These are phyloP conservation scores for Yueomyces sp. DNA, from an alignment of 1,139 yeast species.

Conservation along the genomic window DNA sequence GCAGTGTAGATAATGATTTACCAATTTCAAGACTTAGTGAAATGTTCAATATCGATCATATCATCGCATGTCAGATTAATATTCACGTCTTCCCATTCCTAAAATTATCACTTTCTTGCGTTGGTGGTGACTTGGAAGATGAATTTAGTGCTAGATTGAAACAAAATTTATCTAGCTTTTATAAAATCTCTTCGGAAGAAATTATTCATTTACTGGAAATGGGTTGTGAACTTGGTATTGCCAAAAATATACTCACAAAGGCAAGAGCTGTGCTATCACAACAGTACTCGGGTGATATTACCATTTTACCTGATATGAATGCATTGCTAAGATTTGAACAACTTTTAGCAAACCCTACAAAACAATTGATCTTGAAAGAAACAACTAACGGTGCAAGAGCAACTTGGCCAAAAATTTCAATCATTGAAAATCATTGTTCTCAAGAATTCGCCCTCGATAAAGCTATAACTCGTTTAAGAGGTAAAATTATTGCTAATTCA, in stretches of 20 bases:
- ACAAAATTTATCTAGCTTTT: slow-evolving; percentile 40
- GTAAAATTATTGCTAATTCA: slow-evolving; percentile 41
- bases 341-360: slow-evolving; percentile 68
- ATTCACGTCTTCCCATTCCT: slow-evolving; percentile 91
- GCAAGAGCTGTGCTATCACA: slow-evolving; percentile 68
- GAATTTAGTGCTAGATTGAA: slow-evolving; percentile 46
- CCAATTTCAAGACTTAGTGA: slow-evolving; percentile 86
- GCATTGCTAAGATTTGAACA: slow-evolving; percentile 44
- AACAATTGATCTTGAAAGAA: slow-evolving; percentile 58
- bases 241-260: slow-evolving; percentile 60
- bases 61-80: slow-evolving; percentile 92
- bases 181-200: slow-evolving; percentile 56
- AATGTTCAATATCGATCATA: slow-evolving; percentile 93
- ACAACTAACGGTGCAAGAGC: slow-evolving; percentile 78
- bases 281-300: slow-evolving; percentile 84
- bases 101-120: slow-evolving; percentile 49
- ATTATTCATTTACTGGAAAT: slow-evolving; percentile 66
- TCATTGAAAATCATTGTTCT: slow-evolving; percentile 78
- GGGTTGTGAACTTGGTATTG: slow-evolving; percentile 61
- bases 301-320: slow-evolving; percentile 69
- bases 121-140: slow-evolving; percentile 59
- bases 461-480: slow-evolving; percentile 56
- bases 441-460: slow-evolving; percentile 79
- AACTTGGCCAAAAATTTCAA: slow-evolving; percentile 82
- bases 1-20: slow-evolving; percentile 87